Evolutionary conservation across 768 basidiomycete species (phyloP).

Genomic region (Rhizopogon salebrosus): DNA sequence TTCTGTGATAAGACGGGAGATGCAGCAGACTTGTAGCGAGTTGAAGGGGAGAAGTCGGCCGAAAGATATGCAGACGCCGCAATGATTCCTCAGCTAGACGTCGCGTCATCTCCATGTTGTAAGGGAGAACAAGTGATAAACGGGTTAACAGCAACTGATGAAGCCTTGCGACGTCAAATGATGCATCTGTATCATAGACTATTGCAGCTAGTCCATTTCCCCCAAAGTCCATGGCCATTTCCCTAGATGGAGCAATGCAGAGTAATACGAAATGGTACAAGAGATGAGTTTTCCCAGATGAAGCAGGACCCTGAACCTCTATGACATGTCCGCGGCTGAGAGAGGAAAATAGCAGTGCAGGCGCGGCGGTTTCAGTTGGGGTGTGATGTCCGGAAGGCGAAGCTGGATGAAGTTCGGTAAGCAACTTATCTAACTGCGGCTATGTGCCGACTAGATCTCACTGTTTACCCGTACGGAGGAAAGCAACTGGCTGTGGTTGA

Average conservation of each 20-base stretch:
- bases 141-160: slow-evolving; percentile 45
- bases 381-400: slow-evolving; percentile 24
- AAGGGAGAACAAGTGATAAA: slow-evolving; percentile 30
- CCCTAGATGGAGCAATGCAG: slow-evolving; percentile 46
- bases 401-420: slow-evolving; percentile 15
- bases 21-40: slow-evolving; percentile 62
- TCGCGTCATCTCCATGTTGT: slow-evolving; percentile 11
- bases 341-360: slow-evolving; percentile 19
- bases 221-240: slow-evolving; percentile 29
- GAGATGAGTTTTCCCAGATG: slow-evolving; percentile 77
- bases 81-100: slow-evolving; percentile 37
- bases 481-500: slow-evolving; percentile 36
- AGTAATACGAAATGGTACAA: slow-evolving; percentile 58
- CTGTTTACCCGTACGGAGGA: slow-evolving; percentile 34
- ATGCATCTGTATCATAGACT: slow-evolving; percentile 65
- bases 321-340: slow-evolving; percentile 57
- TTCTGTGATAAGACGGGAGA: slow-evolving; percentile 50
- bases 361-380: slow-evolving; percentile 24
- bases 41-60: slow-evolving; percentile 59
- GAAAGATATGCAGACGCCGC: slow-evolving; percentile 61
- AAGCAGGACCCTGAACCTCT: slow-evolving; percentile 71
- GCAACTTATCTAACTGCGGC: slow-evolving; percentile 1
- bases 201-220: slow-evolving; percentile 65
- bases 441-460: slow-evolving; percentile 16
- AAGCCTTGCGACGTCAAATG: slow-evolving; percentile 57